Evolutionary conservation across 2,329 filamentous ascomycete genomes (phyloP).

Genomic region (Penicillium aurantiogriseum): DNA sequence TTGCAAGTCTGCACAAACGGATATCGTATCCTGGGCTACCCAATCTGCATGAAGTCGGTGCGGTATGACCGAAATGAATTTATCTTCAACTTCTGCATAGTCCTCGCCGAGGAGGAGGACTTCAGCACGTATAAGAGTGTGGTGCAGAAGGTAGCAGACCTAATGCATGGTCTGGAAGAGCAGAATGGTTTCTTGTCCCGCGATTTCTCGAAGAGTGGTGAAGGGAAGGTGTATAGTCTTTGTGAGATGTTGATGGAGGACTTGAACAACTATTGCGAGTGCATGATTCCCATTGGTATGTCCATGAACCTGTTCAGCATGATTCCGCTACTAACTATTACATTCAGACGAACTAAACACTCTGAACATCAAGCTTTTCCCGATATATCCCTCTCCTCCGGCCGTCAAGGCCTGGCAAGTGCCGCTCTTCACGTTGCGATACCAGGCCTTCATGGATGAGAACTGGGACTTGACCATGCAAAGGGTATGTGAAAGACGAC

Average conservation of each 20-base stretch:
- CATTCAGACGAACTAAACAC: slow-evolving; percentile 80
- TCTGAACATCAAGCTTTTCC: slow-evolving; percentile 94
- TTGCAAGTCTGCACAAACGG: slow-evolving; percentile 70
- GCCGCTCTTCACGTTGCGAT: slow-evolving; percentile 67
- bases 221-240: slow-evolving; percentile 60
- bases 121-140: slow-evolving; percentile 79
- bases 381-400: slow-evolving; percentile 72
- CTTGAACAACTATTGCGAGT: slow-evolving; percentile 94
- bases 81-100: slow-evolving; percentile 95
- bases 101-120: slow-evolving; percentile 68
- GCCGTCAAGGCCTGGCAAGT: slow-evolving; percentile 86
- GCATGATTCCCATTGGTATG: slow-evolving; percentile 93
- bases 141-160: slow-evolving; percentile 77
- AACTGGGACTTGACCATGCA: slow-evolving; percentile 57
- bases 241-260: slow-evolving; percentile 90
- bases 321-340: slow-evolving; percentile 9
- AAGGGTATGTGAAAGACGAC: slow-evolving; percentile 32
- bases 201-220: slow-evolving; percentile 46
- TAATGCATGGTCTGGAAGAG: slow-evolving; percentile 87
- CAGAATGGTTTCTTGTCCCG: slow-evolving; percentile 74
- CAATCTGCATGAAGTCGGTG: slow-evolving; percentile 78
- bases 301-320: slow-evolving; percentile 16
- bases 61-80: slow-evolving; percentile 92
- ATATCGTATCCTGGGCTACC: slow-evolving; percentile 80
- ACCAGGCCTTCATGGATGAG: slow-evolving; percentile 53